Base-by-base conservation (phyloP, 2,329 filamentous ascomycete genomes). In the Diplodia sapinea region DNA sequence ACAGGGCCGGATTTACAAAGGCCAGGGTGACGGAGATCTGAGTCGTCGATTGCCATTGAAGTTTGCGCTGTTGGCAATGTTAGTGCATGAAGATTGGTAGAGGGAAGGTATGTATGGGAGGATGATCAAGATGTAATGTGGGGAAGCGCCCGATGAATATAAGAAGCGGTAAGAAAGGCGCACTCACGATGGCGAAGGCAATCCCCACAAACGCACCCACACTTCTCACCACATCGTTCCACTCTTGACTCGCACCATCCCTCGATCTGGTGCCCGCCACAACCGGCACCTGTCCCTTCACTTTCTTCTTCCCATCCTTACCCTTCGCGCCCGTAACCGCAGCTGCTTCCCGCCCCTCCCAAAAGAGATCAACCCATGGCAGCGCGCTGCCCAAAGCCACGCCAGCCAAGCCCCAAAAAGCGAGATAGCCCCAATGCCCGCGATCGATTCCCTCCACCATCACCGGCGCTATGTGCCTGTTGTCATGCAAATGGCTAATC, bases 1-100 rank as follows among this genome's bases (percentile, higher is more conserved):
- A 99, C 20, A 99, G 83, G 11, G 95, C 91, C 1, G 95, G 94
- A 76, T 98, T 98, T 23, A 91, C 92, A 69, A 98, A 87, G 26
- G 93, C 92, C 59, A 99, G 88, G 0, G 94, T 95, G 31, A 96
- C 80, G 1, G 94, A 96, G 23, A 96, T 89, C 79, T 99, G 95
- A n/a, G 97, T 87, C 1, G 93, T 95, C 9, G 94, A 97, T 73
- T 94, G 87, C 95, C 95, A 99, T 1, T 93, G 91, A 11, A 97
- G 87, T 78, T 91, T 92, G 71, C 95, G 90, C 92, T 96, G 73
- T 57, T 66, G 5, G 8, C 43, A 20, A 15, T 6, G 4, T 17
- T 43, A 15, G 13, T 9, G 1, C 17, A 33, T 9, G 17, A 33
- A 55, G 31, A 33, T n/a, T 31, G 29, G 3, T 31, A 17, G 40